Base-by-base conservation (phyloP, 108 stramenopile species). In the Cyclotella atomus region DNA sequence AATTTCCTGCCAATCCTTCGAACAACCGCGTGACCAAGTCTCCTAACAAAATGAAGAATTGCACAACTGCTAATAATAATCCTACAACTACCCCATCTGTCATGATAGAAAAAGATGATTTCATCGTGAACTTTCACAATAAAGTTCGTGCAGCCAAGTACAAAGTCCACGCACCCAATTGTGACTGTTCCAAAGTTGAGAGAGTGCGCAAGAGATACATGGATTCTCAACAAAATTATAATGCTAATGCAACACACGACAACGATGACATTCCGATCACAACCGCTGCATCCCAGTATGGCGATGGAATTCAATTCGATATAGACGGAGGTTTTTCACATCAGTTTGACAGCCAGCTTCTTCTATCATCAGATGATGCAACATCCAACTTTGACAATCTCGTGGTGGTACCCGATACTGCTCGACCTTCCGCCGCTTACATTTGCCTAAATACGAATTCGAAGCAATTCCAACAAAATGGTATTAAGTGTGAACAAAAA, bases 121-220 rank as follows among this genome's bases (percentile, higher is more conserved):
- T 69, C 21, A n/a, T 35, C 14, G 35, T 2, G 9, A n/a, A 34
- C 45, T 77, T 77, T 21, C 76, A 77, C 38, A 43, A 35, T 6
- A 45, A 61, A 32, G 3, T 68, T 24, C 54, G 45, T 20, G 77
- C 82, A 4, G 50, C 79, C 12, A 63, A 61, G 38, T 86, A 81
- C 75, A 86, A 86, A 57, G 83, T 81, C 10, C 85, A 86, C 49
- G 75, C 75, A 23, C 83, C 80, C 0, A 41, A 25, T 19, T 84
- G 83, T 29, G 17, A 52, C 0, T 84, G 85, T 49, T 46, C 79
- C 52, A 84, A 78, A 43, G 36, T 83, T 6, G 46, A 62, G 35
- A 24, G 12, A 21, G 30, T 83, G 38, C 68, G 74, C 0, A 27
- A 60, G 32, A 44, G 23, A 17, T 60, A 64, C n/a, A 28, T 53